phyloP scores from a whole-genome alignment of 2,329 filamentous ascomycete genomes.

The Penicillium sp. region DNA sequence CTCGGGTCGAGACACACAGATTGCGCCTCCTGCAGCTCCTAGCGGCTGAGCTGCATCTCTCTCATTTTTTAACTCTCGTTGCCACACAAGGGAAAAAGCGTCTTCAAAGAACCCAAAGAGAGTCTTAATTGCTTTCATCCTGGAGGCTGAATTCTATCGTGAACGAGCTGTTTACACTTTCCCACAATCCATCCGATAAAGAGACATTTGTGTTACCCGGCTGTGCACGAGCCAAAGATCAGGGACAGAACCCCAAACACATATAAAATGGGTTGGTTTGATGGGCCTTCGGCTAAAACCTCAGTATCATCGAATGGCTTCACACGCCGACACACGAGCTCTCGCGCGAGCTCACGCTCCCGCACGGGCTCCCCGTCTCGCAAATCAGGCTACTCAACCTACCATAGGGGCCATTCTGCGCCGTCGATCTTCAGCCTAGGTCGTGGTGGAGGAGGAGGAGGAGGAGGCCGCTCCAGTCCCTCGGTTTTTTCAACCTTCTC shows the following conservation, averaged over 20 bases:
- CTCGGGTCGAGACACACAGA: conserved; percentile 15
- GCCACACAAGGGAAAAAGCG: conserved; percentile 17
- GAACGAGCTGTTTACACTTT: neutral
- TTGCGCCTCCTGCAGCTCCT: conserved; percentile 21
- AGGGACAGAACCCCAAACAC: neutral
- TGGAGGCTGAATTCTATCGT: neutral
- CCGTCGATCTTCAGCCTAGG: conserved; percentile 50
- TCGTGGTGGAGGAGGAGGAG: conserved; percentile 31
- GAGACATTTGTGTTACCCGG: neutral
- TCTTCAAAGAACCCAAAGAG: neutral
- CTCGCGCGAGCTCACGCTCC: conserved; percentile 18
- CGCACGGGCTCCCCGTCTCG: conserved; percentile 35
- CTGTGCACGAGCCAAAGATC: neutral
- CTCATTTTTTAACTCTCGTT: conserved; percentile 12
- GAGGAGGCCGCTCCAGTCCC: conserved; percentile 33
- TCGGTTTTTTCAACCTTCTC: conserved; percentile 60
- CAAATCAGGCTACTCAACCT: conserved; percentile 38
- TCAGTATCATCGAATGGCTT: conserved; percentile 31
- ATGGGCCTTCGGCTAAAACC: conserved; percentile 32
- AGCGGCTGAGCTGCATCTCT: conserved; percentile 24
- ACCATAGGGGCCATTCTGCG: conserved; percentile 39
- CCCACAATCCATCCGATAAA: neutral
- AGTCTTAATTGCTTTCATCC: neutral
- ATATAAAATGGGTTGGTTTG: conserved; percentile 48
- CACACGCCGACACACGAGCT: conserved; percentile 35